Evolutionary conservation across 2,329 filamentous ascomycete genomes (phyloP).

Genomic region (Hirsutella thompsonii): DNA sequence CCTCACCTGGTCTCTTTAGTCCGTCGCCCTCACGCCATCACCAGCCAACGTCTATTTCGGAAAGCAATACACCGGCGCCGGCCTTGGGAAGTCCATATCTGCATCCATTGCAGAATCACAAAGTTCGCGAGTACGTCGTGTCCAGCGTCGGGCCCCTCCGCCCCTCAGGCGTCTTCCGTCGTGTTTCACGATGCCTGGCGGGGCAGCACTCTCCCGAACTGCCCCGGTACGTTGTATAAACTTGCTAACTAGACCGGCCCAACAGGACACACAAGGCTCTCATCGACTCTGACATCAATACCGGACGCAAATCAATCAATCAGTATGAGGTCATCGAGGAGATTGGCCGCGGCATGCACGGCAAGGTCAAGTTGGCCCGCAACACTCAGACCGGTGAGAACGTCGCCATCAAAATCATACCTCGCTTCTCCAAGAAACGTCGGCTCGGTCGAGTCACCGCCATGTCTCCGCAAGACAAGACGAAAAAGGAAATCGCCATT

Average conservation of each 20-base stretch:
- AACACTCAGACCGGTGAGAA: constrained; percentile 63
- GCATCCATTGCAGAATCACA: constrained; percentile 59
- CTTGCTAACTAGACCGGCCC: background rate
- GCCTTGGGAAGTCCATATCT: constrained; percentile 45
- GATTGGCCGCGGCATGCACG: constrained; percentile 88
- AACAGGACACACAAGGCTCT: constrained; percentile 74
- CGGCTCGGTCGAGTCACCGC: constrained; percentile 74
- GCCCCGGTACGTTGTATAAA: background rate
- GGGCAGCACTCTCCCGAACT: background rate
- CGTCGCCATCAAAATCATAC: constrained; percentile 97
- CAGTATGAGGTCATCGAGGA: constrained; percentile 96
- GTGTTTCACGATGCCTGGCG: background rate
- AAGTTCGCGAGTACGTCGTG: constrained; percentile 58
- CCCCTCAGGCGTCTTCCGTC: no score
- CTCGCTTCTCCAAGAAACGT: constrained; percentile 84
- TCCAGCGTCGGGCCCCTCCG: background rate
- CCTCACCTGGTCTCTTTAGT: constrained; percentile 50
- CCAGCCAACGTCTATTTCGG: constrained; percentile 32
- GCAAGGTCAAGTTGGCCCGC: constrained; percentile 90
- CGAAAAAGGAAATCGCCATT: constrained; percentile 93
- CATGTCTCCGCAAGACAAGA: constrained; percentile 58
- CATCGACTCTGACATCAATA: constrained; percentile 77
- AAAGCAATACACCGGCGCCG: constrained; percentile 38
- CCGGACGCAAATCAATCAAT: constrained; percentile 92
- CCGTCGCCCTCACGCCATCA: constrained; percentile 30